Evolutionary conservation across 441 rosid genomes (phyloP).

Genomic region (Adansonia grandidieri): DNA sequence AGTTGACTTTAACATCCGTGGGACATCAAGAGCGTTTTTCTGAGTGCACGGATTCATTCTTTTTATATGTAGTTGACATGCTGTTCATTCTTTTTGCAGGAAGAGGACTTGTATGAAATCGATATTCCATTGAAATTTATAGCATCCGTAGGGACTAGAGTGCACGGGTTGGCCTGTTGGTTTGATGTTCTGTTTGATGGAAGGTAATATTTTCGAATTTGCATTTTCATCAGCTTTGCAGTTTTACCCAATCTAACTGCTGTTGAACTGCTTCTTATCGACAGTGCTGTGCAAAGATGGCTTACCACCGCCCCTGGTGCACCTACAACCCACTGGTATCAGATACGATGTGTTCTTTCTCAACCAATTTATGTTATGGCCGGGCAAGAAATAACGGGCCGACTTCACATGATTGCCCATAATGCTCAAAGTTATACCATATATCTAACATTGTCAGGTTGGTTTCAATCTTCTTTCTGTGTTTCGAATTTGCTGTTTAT

Average conservation of each 20-base stretch:
- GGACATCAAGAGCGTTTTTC: neutral
- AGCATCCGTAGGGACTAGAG: conserved; percentile 75
- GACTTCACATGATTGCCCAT: conserved; percentile 82
- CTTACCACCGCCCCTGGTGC: conserved; percentile 95
- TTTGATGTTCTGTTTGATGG: conserved; percentile 90
- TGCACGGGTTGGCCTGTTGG: conserved; percentile 97
- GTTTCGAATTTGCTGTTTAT: neutral
- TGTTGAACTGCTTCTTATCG: conserved; percentile 18
- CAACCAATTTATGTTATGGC: conserved; percentile 95
- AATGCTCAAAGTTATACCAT: conserved; percentile 90
- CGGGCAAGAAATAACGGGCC: conserved; percentile 87
- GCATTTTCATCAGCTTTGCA: neutral
- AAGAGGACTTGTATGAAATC: conserved; percentile 72
- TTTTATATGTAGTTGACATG: neutral
- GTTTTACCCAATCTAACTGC: neutral
- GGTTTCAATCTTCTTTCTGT: conserved; percentile 19
- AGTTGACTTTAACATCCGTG: neutral
- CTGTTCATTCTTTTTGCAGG: conserved; percentile 49
- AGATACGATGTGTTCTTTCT: conserved; percentile 86
- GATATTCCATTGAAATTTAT: conserved; percentile 71
- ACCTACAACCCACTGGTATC: conserved; percentile 96
- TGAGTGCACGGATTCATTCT: too few relatives aligned
- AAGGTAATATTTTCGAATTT: conserved; percentile 46
- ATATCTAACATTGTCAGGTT: conserved; percentile 82
- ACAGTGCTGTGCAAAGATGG: conserved; percentile 90